Base-by-base conservation (phyloP, 1,284 basidiomycete species). In the Earliella scabrosa region DNA sequence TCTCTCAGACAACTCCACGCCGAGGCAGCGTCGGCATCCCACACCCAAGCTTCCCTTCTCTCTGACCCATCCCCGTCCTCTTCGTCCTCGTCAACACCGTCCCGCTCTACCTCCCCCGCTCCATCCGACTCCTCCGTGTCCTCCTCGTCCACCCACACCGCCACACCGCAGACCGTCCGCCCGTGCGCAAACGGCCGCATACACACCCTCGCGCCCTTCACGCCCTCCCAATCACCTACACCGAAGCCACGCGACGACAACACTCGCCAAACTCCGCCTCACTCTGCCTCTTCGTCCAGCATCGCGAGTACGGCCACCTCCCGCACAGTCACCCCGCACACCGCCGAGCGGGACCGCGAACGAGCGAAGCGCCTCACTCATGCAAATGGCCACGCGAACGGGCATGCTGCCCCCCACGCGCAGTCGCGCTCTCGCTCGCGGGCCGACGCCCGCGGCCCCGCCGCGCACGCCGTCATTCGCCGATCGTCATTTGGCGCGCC, bases 81-180 rank as follows among this genome's bases (percentile, higher is more conserved):
- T 3, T 66, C 64, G 8, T 57, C 66, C 11, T 61, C 61, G 4
- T 27, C 54, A 7, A 44, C 54, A 14, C 44, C 57, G 7, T 45
- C 52, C 1, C 62, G 74, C 68, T 45, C 76, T 64, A 34, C 71
- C 49, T 84, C 81, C 2, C 83, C 80, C 11, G 71, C 80, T 16
- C 78, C 76, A 11, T 81, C 79, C 10, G 63, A 66, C 29, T 77
- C 67, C n/a, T 66, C 62, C 52, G 58, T 66, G 23, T 70, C 73
- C 32, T 63, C 71, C 21, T 52, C 66, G 20, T 66, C 70, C 0
- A 70, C 67, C 13, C 68, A 69, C 46, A 74, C 72, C 8, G 70
- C 70, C 8, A 72, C 70, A 21, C 71, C 75, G n/a, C 51, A 58
- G 16, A 68, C 69, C 18, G 70, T 62, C 11, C 56, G 55, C 10